phyloP scores from a whole-genome alignment of 306 rosid species.

The Vachellia pachyceras region DNA sequence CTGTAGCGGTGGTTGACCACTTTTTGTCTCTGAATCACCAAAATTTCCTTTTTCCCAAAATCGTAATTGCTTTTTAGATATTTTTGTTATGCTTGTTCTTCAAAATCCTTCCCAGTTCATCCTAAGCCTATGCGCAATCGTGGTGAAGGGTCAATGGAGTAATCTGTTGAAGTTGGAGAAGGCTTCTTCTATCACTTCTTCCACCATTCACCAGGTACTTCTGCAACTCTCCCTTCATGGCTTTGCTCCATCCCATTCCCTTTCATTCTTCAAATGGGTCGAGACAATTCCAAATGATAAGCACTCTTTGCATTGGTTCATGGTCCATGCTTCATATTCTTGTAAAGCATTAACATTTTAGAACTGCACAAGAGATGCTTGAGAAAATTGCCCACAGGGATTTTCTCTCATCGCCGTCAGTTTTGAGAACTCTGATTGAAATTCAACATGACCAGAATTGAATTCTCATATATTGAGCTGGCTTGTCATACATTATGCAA shows the following conservation, averaged over 20 bases:
- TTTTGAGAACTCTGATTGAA: constrained; percentile 65
- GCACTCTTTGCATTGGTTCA: constrained; percentile 74
- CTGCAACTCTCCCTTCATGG: constrained; percentile 56
- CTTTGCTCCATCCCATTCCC: constrained; percentile 52
- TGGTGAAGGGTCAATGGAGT: constrained; percentile 72
- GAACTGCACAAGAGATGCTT: constrained; percentile 70
- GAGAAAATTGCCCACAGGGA: constrained; percentile 71
- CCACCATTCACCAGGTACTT: constrained; percentile 62
- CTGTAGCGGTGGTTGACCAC: too few relatives aligned
- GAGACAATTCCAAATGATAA: constrained; percentile 58
- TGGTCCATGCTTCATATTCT: constrained; percentile 81
- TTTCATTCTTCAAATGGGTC: constrained; percentile 82
- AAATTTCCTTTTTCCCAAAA: too few relatives aligned
- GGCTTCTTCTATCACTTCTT: constrained; percentile 53
- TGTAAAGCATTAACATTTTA: constrained; percentile 59
- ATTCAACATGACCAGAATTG: constrained; percentile 57
- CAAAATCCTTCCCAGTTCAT: constrained; percentile 46
- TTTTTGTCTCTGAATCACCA: too few relatives aligned
- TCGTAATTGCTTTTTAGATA: too few relatives aligned
- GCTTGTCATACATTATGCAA: constrained; percentile 72
- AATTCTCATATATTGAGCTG: constrained; percentile 88
- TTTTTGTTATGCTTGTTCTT: constrained; percentile 43
- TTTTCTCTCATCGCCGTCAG: constrained; percentile 71
- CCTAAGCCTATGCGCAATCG: constrained; percentile 55
- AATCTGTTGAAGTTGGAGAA: constrained; percentile 58